Evolutionary conservation across 306 rosid genomes (phyloP), one percentile per base, ranked within the genome.

Genomic region (Phaseolus lunatus): DNA sequence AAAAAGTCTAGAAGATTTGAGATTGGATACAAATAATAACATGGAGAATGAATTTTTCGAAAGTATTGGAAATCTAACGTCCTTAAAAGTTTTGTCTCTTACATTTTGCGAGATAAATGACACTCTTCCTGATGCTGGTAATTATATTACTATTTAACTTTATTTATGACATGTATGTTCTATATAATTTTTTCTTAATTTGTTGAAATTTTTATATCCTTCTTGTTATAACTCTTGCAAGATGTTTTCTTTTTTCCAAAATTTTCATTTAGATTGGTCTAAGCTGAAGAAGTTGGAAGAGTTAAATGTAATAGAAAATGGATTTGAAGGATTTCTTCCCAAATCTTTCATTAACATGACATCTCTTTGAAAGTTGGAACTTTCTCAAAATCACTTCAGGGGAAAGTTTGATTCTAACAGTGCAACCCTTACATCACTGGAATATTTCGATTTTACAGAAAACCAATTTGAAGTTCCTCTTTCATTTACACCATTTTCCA

Each of bases 341-440:
- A 0, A 3, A 1, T 9, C 47, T 7, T 18, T 78, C 8, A 26
- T 5, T 8, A 10, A 54, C 61, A 52, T 80, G 74, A 35, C 73
- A 11, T 72, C 83, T 37, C 67, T 79, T 9, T 12, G 67, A 0
- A 18, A 0, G 0, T 63, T 80, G 37, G 14, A 29, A 16, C 50
- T 80, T 52, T 20, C 56, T 4, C 0, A 24, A 3, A 80, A 80
- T 64, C 2, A 52, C 10, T 64, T 80, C 47, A 52, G 0, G 0
- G 74, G 61, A 4, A 39, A 52, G 2, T 11, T 80, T 0, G 15
- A 18, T 14, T 29, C 49, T 1, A 50, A 5, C 19, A 18, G 65
- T 18, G 75, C 62, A 52, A 65, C 53, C 22, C 20, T 73, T 53
- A 54, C 27, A 27, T 80, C 80, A 18, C 84, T 80, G 29, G 64